Evolutionary conservation across 2,329 filamentous ascomycete genomes (phyloP), one percentile per base, ranked within the genome.

Genomic region (Penicillium janthinellum): DNA sequence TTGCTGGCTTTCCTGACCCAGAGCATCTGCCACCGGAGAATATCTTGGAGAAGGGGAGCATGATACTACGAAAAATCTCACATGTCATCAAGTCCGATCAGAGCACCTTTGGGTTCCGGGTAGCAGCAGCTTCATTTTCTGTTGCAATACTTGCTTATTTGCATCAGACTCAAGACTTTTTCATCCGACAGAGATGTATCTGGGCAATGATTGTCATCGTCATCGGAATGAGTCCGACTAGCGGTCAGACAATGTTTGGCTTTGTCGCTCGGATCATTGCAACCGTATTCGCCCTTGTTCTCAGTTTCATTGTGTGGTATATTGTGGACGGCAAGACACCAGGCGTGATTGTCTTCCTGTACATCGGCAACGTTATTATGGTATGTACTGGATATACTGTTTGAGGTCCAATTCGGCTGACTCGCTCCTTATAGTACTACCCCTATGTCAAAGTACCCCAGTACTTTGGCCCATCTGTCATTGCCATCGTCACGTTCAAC

Each of bases 201-300:
- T 92, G 90, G 90, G 87, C 88, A 1, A 84, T 92, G 81, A 89
- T 92, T 62, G 90, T 92, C 70, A 82, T 88, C 34, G 84, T 88
- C 1, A 89, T 92, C 31, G 84, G 84, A 17, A 90, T 90, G 87
- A 86, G 83, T 3, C 81, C 84, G 31, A 85, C 85, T 0, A 86
- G 88, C 12, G 89, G 89, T 0, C 86, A 90, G 66, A 87, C 86
- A 4, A 80, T 90, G 48, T 89, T 89, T 64, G 87, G 86, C 15
- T 90, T 91, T 70, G 66, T 89, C 1, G 83, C 86, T 11, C 81
- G 88, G 14, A 81, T 91, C 2, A 71, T 77, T 1, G 90, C 88
- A 3, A 92, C 89, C 0, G 73, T 82, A 7, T 64, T 87, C 0
- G 86, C 88, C 5, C 87, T 90, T 78, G 71, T 86, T 0, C 74